Evolutionary conservation across 164 flowering plant species (phyloP).

Genomic region (Berberis vulgaris): DNA sequence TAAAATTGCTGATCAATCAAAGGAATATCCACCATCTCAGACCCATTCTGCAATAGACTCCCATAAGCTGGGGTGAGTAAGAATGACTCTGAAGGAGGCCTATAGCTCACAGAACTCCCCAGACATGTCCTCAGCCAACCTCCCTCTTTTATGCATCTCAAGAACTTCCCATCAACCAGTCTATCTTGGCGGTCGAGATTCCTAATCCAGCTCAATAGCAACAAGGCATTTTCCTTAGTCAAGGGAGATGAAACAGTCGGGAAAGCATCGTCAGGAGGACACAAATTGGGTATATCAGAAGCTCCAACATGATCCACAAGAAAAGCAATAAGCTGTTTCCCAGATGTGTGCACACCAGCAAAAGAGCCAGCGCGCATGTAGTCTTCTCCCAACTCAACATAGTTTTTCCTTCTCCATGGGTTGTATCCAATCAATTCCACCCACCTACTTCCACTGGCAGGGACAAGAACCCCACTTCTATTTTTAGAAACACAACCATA

Average conservation of each 20-base stretch:
- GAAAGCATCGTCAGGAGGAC: slow-evolving; percentile 44
- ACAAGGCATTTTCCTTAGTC: slow-evolving; percentile 39
- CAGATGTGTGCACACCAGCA: slow-evolving; percentile 24
- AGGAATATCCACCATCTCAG: slow-evolving; percentile 54
- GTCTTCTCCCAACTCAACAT: slow-evolving; percentile 41
- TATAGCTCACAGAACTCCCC: slow-evolving; percentile 23
- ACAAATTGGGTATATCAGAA: slow-evolving; percentile 47
- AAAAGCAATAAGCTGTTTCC: slow-evolving; percentile 26
- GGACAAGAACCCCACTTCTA: slow-evolving; percentile 42
- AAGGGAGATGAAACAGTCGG: slow-evolving; percentile 38
- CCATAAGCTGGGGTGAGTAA: slow-evolving; percentile 27
- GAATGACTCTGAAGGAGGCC: slow-evolving; percentile 50
- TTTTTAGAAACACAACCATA: slow-evolving; percentile 22
- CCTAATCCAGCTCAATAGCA: slow-evolving; percentile 35
- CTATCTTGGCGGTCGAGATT: slow-evolving; percentile 13
- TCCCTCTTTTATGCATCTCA: slow-evolving; percentile 39
- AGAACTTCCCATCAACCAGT: slow-evolving; percentile 25
- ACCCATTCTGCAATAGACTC: slow-evolving; percentile 33
- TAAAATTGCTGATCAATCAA: slow-evolving; percentile 40
- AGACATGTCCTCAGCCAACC: slow-evolving; percentile 41
- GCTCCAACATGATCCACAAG: slow-evolving; percentile 24
- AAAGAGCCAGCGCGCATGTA: slow-evolving; percentile 27
- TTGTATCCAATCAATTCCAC: slow-evolving; percentile 36
- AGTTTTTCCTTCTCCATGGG: slow-evolving; percentile 44
- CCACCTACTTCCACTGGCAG: slow-evolving; percentile 62